Conservation (phyloP, 1,284 basidiomycete species). For the Heterobasidion irregulare region DNA sequence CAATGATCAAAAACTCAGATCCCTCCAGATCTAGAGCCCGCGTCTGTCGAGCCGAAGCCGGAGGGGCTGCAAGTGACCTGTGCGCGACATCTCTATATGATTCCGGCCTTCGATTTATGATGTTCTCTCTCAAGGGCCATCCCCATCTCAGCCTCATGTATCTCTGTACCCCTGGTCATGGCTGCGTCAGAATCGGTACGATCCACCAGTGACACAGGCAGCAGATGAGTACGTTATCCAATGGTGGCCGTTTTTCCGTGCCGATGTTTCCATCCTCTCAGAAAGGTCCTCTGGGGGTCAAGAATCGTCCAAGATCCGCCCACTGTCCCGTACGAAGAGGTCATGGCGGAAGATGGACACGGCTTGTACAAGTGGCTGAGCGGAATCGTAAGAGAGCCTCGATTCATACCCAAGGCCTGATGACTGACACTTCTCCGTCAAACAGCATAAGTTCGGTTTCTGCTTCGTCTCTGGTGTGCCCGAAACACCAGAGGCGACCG, state of each 20-base stretch:
- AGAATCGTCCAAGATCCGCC: slow-evolving; percentile 75
- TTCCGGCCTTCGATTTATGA: neutral
- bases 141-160: slow-evolving; percentile 50
- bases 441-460: slow-evolving; percentile 80
- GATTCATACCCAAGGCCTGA: neutral
- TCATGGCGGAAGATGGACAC: slow-evolving; percentile 58
- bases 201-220: slow-evolving; percentile 38
- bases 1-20: slow-evolving; percentile 42
- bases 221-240: neutral
- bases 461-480: slow-evolving; percentile 84
- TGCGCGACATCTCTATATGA: slow-evolving; percentile 21
- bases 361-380: slow-evolving; percentile 79
- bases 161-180: slow-evolving; percentile 87
- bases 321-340: slow-evolving; percentile 65
- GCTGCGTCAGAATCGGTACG: slow-evolving; percentile 70
- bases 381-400: slow-evolving; percentile 56
- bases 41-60: slow-evolving; percentile 46
- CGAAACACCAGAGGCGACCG: slow-evolving; percentile 76
- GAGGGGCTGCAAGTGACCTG: slow-evolving; percentile 68
- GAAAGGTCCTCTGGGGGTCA: slow-evolving; percentile 77
- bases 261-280: slow-evolving; percentile 18
- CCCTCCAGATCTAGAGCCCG: slow-evolving; percentile 62
- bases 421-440: slow-evolving; percentile 2
- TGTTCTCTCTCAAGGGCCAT: slow-evolving; percentile 23
- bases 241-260: neutral